These are phyloP conservation scores for Candida awuae DNA, from an alignment of 805 yeast genomes.

Conservation along the genomic window DNA sequence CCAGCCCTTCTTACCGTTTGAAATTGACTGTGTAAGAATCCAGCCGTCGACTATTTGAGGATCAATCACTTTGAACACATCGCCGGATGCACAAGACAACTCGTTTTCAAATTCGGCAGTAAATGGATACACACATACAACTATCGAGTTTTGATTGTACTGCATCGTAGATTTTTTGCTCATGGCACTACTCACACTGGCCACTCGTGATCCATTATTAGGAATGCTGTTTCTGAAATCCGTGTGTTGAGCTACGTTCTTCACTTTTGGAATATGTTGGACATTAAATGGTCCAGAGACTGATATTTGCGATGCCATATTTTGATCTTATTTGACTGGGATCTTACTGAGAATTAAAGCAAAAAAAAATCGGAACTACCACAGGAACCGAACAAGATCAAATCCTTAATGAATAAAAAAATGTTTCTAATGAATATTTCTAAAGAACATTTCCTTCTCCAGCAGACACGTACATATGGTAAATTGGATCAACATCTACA, in stretches of 20 bases:
- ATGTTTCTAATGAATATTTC: too few relatives aligned
- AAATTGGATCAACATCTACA: too few relatives aligned
- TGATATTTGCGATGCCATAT: neutral
- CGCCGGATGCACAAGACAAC: constrained; percentile 40
- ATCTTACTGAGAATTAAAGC: neutral
- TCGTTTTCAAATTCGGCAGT: constrained; percentile 28
- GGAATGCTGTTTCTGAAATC: too few relatives aligned
- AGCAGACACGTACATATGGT: too few relatives aligned
- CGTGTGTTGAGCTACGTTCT: constrained; percentile 1
- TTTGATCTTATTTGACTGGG: neutral
- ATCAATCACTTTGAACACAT: constrained; percentile 42
- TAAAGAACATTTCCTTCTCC: too few relatives aligned
- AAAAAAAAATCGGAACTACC: neutral
- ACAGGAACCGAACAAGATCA: too few relatives aligned
- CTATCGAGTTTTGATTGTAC: constrained; percentile 5
- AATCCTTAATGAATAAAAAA: too few relatives aligned
- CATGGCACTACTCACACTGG: too few relatives aligned
- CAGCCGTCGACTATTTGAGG: constrained; percentile 42
- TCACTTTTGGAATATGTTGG: constrained; percentile 12
- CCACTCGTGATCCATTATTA: too few relatives aligned
- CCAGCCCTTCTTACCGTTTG: constrained; percentile 39
- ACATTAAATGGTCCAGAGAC: constrained; percentile 17
- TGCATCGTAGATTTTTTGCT: too few relatives aligned
- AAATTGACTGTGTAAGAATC: constrained; percentile 49
- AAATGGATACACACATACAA: constrained; percentile 9